Percentiles rank a stretch among this genome's conserved stretches.
Evolutionary conservation across 768 basidiomycete genomes (phyloP).

Genomic region (Pholiota microspora): DNA sequence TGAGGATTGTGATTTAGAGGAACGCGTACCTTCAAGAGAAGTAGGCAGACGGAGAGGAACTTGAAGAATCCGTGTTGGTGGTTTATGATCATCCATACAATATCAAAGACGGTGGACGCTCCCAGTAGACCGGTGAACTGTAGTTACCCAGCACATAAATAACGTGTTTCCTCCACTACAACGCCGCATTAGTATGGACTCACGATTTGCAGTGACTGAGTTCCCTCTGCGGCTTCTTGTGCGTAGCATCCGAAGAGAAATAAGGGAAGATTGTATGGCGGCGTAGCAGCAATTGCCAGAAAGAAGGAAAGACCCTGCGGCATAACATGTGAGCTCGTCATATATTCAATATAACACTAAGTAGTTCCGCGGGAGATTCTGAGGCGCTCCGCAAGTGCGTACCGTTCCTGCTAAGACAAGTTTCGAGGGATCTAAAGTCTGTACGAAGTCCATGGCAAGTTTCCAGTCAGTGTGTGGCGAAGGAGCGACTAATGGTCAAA

Average conservation of each 20-base stretch:
- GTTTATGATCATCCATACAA: constrained; percentile 65
- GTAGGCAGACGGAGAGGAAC: constrained; percentile 51
- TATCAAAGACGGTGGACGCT: constrained; percentile 62
- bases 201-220: constrained; percentile 65
- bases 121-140: constrained; percentile 69
- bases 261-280: constrained; percentile 79
- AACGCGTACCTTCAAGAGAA: constrained; percentile 54
- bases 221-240: constrained; percentile 65
- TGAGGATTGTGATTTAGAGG: not conserved
- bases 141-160: not conserved
- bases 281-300: constrained; percentile 52
- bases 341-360: too few species aligned
- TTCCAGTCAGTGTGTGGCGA: constrained; percentile 1
- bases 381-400: constrained; percentile 18
- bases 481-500: constrained; percentile 11
- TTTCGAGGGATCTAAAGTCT: constrained; percentile 69
- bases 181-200: constrained; percentile 18
- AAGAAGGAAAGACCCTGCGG: constrained; percentile 60
- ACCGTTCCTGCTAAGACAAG: constrained; percentile 67
- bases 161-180: too few species aligned
- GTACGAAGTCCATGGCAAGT: constrained; percentile 60
- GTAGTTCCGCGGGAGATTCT: not conserved
- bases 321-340: not conserved
- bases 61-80: constrained; percentile 54
- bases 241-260: constrained; percentile 77